These are phyloP conservation scores for Chlorella sorokiniana DNA, from an alignment of 139 green algal species.

Conservation along the genomic window DNA sequence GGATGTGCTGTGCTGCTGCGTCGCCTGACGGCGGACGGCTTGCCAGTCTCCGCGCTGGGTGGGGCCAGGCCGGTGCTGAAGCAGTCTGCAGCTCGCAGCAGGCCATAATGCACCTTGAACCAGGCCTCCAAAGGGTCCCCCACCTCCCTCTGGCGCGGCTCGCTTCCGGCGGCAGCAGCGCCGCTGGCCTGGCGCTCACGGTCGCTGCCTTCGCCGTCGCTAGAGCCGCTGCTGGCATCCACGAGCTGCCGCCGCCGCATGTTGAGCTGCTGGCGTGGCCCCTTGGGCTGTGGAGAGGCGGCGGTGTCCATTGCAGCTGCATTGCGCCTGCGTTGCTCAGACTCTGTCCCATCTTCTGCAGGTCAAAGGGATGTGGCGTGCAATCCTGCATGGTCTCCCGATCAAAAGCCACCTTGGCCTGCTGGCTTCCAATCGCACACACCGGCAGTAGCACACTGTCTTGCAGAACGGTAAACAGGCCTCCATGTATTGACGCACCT, in stretches of 20 bases:
- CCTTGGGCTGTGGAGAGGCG: background rate
- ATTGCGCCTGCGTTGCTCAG: background rate
- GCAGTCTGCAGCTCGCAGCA: constrained; percentile 1
- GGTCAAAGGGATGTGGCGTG: background rate
- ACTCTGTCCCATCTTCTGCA: constrained; percentile 18
- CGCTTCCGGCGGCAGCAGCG: background rate
- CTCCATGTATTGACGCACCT: background rate
- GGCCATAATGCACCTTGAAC: constrained; percentile 14
- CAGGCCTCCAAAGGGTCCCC: constrained; percentile 12
- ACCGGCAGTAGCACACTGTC: too few relatives aligned
- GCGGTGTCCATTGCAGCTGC: constrained; percentile 14
- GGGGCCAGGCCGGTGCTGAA: background rate
- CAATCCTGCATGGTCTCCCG: too few relatives aligned
- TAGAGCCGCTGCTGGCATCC: background rate
- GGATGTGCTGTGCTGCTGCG: background rate
- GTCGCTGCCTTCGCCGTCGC: constrained; percentile 1
- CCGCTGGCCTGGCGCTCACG: constrained; percentile 7
- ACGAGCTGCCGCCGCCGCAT: background rate
- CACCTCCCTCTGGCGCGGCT: background rate
- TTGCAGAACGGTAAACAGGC: too few relatives aligned
- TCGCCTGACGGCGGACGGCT: background rate
- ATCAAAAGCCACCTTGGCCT: too few relatives aligned
- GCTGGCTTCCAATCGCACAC: too few relatives aligned
- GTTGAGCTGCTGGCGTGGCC: background rate
- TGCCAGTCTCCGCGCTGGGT: constrained; percentile 12